Evolutionary conservation across 768 basidiomycete genomes (phyloP).

Genomic region (Lentinus tigrinus): DNA sequence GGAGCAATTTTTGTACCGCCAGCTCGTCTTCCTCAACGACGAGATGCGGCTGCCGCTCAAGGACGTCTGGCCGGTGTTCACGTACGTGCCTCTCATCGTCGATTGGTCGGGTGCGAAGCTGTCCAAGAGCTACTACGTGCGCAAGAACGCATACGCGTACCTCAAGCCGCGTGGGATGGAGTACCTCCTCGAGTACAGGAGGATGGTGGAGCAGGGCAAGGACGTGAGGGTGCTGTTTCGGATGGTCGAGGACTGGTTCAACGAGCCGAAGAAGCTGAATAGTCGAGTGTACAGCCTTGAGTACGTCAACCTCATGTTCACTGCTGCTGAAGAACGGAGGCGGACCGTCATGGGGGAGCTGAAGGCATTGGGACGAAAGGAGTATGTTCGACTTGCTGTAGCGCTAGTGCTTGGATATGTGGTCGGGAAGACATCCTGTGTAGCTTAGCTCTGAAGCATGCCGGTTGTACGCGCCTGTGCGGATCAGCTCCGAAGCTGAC

Average conservation of each 20-base stretch:
- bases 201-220: constrained; percentile 26
- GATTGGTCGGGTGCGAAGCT: constrained; percentile 14
- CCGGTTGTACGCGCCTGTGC: no score
- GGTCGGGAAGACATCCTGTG: no score
- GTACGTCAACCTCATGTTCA: no score
- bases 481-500: no score
- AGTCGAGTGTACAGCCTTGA: no score
- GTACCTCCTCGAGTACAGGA: constrained; percentile 26
- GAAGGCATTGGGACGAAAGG: no score
- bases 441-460: no score
- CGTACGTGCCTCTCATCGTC: constrained; percentile 6
- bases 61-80: neutral
- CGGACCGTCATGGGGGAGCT: no score
- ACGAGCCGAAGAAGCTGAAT: constrained; percentile 20
- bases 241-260: constrained; percentile 28
- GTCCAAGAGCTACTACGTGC: constrained; percentile 12
- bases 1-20: neutral
- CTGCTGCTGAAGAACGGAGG: no score
- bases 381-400: no score
- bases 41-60: neutral
- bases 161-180: constrained; percentile 22
- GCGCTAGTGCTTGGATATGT: no score
- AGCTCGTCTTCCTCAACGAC: neutral
- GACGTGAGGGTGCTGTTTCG: constrained; percentile 22
- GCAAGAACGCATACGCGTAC: constrained; percentile 18